A percentile compares a stretch with the other conserved stretches of the same genome.
Conservation (phyloP, 1,139 yeast genomes). For the Yamadazyma diddensiae region DNA sequence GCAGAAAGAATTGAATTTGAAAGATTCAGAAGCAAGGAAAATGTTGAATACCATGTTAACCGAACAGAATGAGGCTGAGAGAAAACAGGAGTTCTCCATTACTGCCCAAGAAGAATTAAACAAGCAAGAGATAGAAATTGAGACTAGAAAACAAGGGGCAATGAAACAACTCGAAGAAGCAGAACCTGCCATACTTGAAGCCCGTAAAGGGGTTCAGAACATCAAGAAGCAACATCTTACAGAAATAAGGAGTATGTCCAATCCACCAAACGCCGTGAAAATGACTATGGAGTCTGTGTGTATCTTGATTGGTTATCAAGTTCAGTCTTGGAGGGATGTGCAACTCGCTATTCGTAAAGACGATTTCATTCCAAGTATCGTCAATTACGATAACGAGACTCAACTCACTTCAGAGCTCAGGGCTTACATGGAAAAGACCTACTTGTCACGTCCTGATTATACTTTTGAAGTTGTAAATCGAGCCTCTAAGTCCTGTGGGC, state of each 20-base stretch:
- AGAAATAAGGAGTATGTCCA: conserved; percentile 83
- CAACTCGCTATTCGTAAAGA: conserved; percentile 78
- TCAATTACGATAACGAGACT: conserved; percentile 62
- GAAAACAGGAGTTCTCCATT: conserved; percentile 82
- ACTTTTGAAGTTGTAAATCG: conserved; percentile 75
- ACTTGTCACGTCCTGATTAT: conserved; percentile 61
- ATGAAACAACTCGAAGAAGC: conserved; percentile 65
- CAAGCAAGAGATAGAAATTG: conserved; percentile 63
- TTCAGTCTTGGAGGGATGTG: conserved; percentile 75
- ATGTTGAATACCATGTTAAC: conserved; percentile 77
- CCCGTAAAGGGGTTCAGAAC: conserved; percentile 82
- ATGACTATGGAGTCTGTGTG: conserved; percentile 88
- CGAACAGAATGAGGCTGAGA: conserved; percentile 90
- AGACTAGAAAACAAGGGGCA: conserved; percentile 54
- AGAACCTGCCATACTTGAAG: conserved; percentile 83
- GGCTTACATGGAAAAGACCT: conserved; percentile 54
- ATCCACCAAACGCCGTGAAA: conserved; percentile 89
- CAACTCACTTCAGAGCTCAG: conserved; percentile 57
- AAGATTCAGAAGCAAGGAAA: conserved; percentile 66
- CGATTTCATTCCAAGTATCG: conserved; percentile 83
- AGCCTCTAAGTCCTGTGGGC: conserved; percentile 96
- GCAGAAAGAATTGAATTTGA: conserved; percentile 44
- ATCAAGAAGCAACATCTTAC: conserved; percentile 91
- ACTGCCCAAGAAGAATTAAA: conserved; percentile 70
- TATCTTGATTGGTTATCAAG: conserved; percentile 70